Base-by-base conservation (phyloP, 306 rosid genomes). In the Carpinus viminea region DNA sequence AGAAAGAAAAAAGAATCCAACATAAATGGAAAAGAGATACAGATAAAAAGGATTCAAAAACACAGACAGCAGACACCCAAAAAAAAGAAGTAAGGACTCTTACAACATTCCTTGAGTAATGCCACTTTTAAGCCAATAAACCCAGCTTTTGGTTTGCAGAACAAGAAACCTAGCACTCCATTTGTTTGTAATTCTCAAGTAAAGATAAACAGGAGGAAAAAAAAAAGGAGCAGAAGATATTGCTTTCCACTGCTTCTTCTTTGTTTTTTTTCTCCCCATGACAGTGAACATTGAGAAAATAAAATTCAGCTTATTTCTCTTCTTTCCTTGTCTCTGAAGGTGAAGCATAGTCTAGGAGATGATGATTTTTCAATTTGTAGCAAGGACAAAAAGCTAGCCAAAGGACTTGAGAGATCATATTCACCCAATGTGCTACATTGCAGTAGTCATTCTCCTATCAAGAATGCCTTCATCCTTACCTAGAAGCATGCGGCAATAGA, bases 11-110 rank as follows among this genome's bases (percentile, higher is more conserved):
- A 54, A 56, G 55, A 77, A 73, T 48, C 75, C 28, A 34, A 47
- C 45, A 53, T 6, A 56, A 24, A 46, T 36, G 46, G 72, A 74
- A 51, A 70, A 64, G 76, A 73, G 12, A 57, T 31, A 7, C 13
- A 36, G 24, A 26, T 21, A 69, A 74, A 50, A 41, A 28, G 72
- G 75, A 75, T 81, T 41, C 68, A 79, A 76, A 43, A n/a, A 74
- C 61, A 76, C 20, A 17, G 45, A 41, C 45, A 4, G 45, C 45
- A 5, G 11, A 55, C 8, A 3, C 24, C 11, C 61, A n/a, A 18
- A 55, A 6, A 28, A 74, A 69, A 75, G 60, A 61, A 54, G n/a
- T 15, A 60, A 7, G 20, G 36, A 65, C 51, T 31, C 68, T 74
- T 16, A 18, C 6, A 51, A 70, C 52, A 31, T 76, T 68, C 52